Evolutionary conservation across 2,329 filamentous ascomycete genomes (phyloP), one percentile per base, ranked within the genome.

Genomic region (Trichoderma breve): DNA sequence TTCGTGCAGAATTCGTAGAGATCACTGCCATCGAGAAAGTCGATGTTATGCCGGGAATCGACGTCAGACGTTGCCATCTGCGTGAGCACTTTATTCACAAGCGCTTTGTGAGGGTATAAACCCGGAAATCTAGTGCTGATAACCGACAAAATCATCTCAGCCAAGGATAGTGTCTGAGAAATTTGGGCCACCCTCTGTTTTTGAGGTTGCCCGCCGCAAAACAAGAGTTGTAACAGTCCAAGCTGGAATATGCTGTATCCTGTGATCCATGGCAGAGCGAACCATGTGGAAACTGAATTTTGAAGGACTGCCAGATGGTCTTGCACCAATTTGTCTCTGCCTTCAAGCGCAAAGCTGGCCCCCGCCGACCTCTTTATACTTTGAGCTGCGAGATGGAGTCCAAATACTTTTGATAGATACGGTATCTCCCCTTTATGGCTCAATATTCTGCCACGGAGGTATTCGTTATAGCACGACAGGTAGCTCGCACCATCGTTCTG

Each of bases 181-280:
- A 60, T 24, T 24, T 34, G 47, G 30, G n/a, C 24, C 21, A 28
- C n/a, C 39, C 32, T 67, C 53, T 28, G 24, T n/a, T 34, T 58
- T 3, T 60, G 39, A 9, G 69, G 51, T 11, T 36, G 15, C 21
- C 26, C 47, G 7, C 57, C 53, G 32, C 61, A 60, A n/a, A 60
- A 39, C 21, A 57, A 18, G 9, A 70, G 36, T 12, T 57, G 51
- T n/a, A 71, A 28, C 3, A 71, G 32, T 3, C 7, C 53, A 14
- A 64, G 28, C 53, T 71, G 69, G 26, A 71, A 71, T 55, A 61
- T 47, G 39, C 47, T 71, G 61, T 71, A 71, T n/a, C 61, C 61
- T 1, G 69, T 43, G 51, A 66, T 71, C 69, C 69, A 71, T 1
- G 69, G 69, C 36, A 71, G 34, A 21, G 62, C 62, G 3, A 58